phyloP scores from a whole-genome alignment of 768 basidiomycete genomes.

The Glaciozyma martinii region DNA sequence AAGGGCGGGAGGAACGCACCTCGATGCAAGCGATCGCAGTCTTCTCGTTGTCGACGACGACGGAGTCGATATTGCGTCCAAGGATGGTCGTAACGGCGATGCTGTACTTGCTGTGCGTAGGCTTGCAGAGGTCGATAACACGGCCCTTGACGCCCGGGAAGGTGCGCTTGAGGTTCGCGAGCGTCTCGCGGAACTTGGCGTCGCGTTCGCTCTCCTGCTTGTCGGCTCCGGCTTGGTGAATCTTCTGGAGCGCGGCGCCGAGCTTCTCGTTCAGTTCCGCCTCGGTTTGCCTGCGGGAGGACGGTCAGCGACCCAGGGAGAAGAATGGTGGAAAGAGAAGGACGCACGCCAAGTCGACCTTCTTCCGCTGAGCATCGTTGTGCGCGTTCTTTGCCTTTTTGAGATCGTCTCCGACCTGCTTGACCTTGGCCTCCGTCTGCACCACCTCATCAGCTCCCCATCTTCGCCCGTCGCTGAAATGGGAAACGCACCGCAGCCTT shows the following conservation, averaged over 20 bases:
- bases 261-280: conserved; percentile 88
- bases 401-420: conserved; percentile 54
- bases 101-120: conserved; percentile 84
- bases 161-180: conserved; percentile 71
- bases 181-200: conserved; percentile 69
- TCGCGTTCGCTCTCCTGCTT: conserved; percentile 79
- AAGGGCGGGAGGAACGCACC: conserved; percentile 43
- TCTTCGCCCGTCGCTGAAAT: not conserved
- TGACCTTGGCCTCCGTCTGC: conserved; percentile 50
- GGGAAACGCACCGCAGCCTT: conserved; percentile 51
- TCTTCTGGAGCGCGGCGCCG: conserved; percentile 65
- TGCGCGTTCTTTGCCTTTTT: conserved; percentile 61
- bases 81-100: conserved; percentile 82
- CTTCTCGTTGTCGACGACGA: conserved; percentile 94
- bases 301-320: not conserved
- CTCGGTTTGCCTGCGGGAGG: conserved; percentile 62
- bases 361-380: conserved; percentile 49
- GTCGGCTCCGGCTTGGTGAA: conserved; percentile 84
- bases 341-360: conserved; percentile 20
- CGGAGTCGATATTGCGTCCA: conserved; percentile 86
- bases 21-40: conserved; percentile 97
- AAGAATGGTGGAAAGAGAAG: not conserved
- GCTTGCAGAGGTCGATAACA: conserved; percentile 88
- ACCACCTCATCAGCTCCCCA: conserved; percentile 42
- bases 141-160: conserved; percentile 95